A percentile compares a stretch with the other conserved stretches of the same genome.
Conservation (phyloP, 1,139 yeast species). For the Suhomyces kunorum region DNA sequence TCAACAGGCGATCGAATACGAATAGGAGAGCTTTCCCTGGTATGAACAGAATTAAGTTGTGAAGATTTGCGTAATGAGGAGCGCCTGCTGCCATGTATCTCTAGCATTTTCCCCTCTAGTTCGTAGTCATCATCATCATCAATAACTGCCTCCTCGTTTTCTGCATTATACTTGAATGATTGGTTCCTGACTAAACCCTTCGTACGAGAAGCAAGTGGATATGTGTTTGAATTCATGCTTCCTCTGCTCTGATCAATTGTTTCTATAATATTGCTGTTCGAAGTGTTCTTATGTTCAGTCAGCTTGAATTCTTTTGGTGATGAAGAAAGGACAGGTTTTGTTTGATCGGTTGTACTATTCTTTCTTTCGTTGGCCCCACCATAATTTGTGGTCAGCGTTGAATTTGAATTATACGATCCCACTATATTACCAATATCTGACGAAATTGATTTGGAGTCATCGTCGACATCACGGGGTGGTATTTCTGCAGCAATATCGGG, state of each 20-base stretch:
- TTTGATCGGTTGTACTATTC: conserved; percentile 5
- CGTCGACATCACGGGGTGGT: conserved; percentile 10
- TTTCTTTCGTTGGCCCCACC: conserved; percentile 24
- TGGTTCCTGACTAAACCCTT: background rate
- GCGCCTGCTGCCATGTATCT: conserved; percentile 4
- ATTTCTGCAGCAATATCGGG: background rate
- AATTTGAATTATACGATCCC: conserved; percentile 48
- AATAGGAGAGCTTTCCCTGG: conserved; percentile 12
- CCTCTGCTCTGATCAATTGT: conserved; percentile 27
- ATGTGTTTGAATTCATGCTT: conserved; percentile 20
- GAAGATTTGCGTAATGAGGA: conserved; percentile 9
- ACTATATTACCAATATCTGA: conserved; percentile 46
- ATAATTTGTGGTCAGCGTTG: conserved; percentile 45
- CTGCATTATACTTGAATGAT: conserved; percentile 9
- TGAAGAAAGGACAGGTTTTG: conserved; percentile 4
- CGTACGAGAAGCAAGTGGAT: conserved; percentile 1
- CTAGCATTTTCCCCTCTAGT: background rate
- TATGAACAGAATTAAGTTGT: background rate
- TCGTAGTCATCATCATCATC: conserved; percentile 21
- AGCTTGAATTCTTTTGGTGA: conserved; percentile 10
- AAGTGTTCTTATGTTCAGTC: conserved; percentile 15
- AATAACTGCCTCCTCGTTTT: conserved; percentile 29
- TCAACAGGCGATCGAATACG: conserved; percentile 15
- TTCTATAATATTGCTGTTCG: conserved; percentile 29
- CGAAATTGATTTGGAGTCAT: conserved; percentile 35